Base-by-base conservation (phyloP, 2,329 filamentous ascomycete genomes). In the Pseudogymnoascus sp. region DNA sequence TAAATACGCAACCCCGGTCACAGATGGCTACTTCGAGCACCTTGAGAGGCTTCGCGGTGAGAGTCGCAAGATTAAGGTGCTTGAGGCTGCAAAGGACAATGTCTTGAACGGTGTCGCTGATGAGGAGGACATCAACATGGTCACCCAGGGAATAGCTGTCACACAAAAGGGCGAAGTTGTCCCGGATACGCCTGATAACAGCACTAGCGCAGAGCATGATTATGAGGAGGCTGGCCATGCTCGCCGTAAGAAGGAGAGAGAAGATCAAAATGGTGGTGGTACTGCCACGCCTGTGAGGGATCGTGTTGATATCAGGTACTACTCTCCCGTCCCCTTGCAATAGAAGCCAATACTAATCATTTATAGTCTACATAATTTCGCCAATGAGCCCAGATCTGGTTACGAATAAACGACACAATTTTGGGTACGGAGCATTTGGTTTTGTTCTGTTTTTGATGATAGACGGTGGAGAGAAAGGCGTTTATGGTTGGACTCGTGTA, bases 21-120 rank as follows among this genome's bases (percentile, higher is more conserved):
- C 88, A 1, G 82, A 87, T 6, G 87, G 83, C 38, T 97, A 97
- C 77, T 95, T 97, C 69, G 85, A 90, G 68, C 90, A 91, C 70
- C 80, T 96, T 4, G 88, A 90, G 75, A 79, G 82, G 64, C 76
- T 92, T 17, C 82, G 90, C 62, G 89, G 88, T 56, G 87, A 90
- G 74, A 88, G 84, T 66, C 80, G 82, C 66, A 89, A 89, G 75
- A 73, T 84, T 67, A 89, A 89, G 75, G 81, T 86, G 17, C 76
- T 88, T 67, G 83, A 88, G 69, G 82, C 79, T 53, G 87, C 87
- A 3, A 81, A 86, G 68, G 80, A 87, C 67, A 86, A 86, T 4
- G 83, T 89, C 15, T 74, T 84, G n/a, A 79, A 85, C 59, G 86
- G 87, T 10, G 78, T 82, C 35, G 86, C 86, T 44, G 83, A 81